Conservation (phyloP, 192 early-diverging fungal genomes). For the Neocallimastix lanati region DNA sequence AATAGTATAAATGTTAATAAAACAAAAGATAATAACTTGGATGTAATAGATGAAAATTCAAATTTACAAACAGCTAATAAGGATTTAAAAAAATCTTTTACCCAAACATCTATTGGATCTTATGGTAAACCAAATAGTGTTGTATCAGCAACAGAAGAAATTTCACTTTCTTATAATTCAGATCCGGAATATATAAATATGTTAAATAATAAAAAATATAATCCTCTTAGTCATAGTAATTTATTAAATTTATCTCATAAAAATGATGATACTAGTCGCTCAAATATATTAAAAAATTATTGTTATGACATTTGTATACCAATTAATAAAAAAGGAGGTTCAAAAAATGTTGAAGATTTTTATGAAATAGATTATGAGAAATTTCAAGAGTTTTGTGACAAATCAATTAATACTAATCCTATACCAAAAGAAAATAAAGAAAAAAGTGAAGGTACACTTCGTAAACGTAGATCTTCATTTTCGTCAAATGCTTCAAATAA, state of each 20-base stretch:
- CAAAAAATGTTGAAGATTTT: neutral
- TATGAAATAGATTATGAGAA: neutral
- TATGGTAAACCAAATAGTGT: neutral
- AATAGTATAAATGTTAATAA: neutral
- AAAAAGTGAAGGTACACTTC: neutral
- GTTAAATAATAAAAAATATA: neutral
- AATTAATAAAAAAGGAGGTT: neutral
- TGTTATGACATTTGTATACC: neutral
- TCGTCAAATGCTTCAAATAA: no score
- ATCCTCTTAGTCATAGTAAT: neutral
- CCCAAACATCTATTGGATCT: neutral
- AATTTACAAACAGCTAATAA: neutral
- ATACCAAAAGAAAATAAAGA: neutral
- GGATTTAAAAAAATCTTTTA: neutral
- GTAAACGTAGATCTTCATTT: neutral
- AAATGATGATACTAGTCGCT: neutral
- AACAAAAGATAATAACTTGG: neutral
- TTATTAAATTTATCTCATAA: neutral
- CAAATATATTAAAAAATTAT: neutral
- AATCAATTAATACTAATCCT: neutral
- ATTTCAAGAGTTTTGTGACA: neutral
- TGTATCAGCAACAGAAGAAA: neutral
- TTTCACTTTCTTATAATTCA: neutral
- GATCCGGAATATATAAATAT: neutral
- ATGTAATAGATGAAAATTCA: neutral